Conservation (phyloP, 1,284 basidiomycete species). For the Porogramme epimiltina region DNA sequence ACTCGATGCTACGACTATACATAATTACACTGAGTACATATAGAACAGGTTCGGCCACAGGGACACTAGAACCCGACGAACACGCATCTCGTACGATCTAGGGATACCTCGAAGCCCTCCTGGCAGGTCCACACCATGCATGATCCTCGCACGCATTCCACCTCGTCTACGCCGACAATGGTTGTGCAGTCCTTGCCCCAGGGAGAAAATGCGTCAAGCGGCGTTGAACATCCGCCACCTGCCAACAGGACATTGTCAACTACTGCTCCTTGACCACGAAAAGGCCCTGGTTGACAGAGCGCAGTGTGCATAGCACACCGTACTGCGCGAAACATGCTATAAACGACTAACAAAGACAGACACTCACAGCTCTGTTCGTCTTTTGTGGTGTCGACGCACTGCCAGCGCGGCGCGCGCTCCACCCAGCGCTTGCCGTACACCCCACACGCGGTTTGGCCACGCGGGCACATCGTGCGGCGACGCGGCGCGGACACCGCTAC, state of each 20-base stretch:
- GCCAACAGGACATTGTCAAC: neutral
- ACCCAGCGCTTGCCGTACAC: slow-evolving; percentile 34
- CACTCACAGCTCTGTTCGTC: slow-evolving; percentile 57
- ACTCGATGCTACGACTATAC: no score
- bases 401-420: slow-evolving; percentile 38
- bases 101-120: slow-evolving; percentile 40
- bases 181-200: slow-evolving; percentile 50
- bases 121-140: slow-evolving; percentile 51
- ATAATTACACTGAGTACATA: no score
- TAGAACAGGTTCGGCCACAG: no score
- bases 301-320: neutral
- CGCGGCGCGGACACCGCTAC: neutral
- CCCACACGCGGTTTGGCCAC: slow-evolving; percentile 43
- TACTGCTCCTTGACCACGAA: no score
- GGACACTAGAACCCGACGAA: neutral
- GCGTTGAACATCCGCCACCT: slow-evolving; percentile 54
- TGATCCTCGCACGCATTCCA: slow-evolving; percentile 45
- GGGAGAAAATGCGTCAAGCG: slow-evolving; percentile 31
- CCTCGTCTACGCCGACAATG: slow-evolving; percentile 49
- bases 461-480: neutral
- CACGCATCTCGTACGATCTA: slow-evolving; percentile 15
- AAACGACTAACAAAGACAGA: neutral
- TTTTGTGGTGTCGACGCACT: slow-evolving; percentile 47
- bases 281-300: no score
- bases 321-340: neutral